phyloP scores from a whole-genome alignment of 345 rosid species.

The Gossypium sturtianum region DNA sequence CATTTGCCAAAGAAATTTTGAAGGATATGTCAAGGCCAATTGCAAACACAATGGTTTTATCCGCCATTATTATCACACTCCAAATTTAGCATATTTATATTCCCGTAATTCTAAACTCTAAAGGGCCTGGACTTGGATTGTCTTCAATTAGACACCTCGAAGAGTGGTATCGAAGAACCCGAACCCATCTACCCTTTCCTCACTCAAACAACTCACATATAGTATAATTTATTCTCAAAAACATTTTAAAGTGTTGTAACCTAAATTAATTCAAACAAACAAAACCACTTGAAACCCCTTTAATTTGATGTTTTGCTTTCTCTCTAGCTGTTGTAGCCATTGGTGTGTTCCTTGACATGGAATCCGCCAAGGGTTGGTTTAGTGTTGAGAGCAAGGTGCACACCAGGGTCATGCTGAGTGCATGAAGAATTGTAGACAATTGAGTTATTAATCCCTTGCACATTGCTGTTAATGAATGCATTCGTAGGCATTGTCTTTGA shows the following conservation, averaged over 20 bases:
- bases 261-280: not conserved
- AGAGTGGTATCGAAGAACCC: slow-evolving; percentile 24
- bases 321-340: slow-evolving; percentile 28
- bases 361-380: slow-evolving; percentile 44
- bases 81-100: not conserved
- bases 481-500: slow-evolving; percentile 32
- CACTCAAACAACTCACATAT: not conserved
- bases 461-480: slow-evolving; percentile 75
- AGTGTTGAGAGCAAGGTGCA: slow-evolving; percentile 46
- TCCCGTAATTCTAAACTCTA: not conserved
- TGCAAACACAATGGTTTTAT: not conserved
- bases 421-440: slow-evolving; percentile 56
- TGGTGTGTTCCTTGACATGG: slow-evolving; percentile 38
- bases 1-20: too few species aligned
- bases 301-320: not conserved
- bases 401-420: slow-evolving; percentile 72
- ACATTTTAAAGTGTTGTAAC: not conserved
- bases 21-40: not conserved
- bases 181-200: slow-evolving; percentile 13
- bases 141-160: slow-evolving; percentile 22
- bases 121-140: not conserved
- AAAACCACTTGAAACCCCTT: not conserved
- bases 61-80: not conserved
- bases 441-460: slow-evolving; percentile 83
- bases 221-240: slow-evolving; percentile 13